A percentile compares a stretch with the other conserved stretches of the same genome.
These are phyloP conservation scores for Alternaria atra DNA, from an alignment of 2,329 filamentous ascomycete species.

Conservation along the genomic window DNA sequence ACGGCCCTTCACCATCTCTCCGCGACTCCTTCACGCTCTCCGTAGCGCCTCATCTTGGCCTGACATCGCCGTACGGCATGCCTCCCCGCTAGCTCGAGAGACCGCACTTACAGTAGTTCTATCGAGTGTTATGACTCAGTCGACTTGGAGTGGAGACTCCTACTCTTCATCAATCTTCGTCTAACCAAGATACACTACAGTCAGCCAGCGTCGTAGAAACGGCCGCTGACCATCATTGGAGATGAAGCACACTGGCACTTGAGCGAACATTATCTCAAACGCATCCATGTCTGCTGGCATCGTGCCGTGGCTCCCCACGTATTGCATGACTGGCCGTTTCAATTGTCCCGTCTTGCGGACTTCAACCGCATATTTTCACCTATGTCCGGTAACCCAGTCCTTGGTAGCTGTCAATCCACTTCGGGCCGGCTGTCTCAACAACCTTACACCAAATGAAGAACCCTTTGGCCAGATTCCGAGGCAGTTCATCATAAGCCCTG, in stretches of 20 bases:
- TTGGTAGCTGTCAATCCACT: conserved; percentile 17
- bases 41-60: conserved; percentile 1
- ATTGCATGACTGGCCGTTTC: conserved; percentile 8
- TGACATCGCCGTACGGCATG: not conserved
- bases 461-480: not conserved
- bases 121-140: not conserved
- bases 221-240: not conserved
- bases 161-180: not conserved
- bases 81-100: not conserved
- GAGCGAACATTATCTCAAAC: conserved; percentile 7
- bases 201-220: not conserved
- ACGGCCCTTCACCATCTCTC: conserved; percentile 13
- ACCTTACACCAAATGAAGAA: conserved; percentile 2
- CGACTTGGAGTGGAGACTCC: not conserved
- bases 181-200: not conserved
- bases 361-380: conserved; percentile 4
- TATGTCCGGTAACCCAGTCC: conserved; percentile 14
- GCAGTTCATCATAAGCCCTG: conserved; percentile 4
- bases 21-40: conserved; percentile 12
- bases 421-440: conserved; percentile 10
- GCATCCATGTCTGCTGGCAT: not conserved
- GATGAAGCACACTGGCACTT: not conserved
- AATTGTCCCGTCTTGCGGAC: conserved; percentile 2
- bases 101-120: not conserved
- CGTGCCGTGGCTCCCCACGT: conserved; percentile 13